A percentile compares a stretch with the other conserved stretches of the same genome.
Conservation (phyloP, 345 rosid species). For the Gossypium mustelinum region DNA sequence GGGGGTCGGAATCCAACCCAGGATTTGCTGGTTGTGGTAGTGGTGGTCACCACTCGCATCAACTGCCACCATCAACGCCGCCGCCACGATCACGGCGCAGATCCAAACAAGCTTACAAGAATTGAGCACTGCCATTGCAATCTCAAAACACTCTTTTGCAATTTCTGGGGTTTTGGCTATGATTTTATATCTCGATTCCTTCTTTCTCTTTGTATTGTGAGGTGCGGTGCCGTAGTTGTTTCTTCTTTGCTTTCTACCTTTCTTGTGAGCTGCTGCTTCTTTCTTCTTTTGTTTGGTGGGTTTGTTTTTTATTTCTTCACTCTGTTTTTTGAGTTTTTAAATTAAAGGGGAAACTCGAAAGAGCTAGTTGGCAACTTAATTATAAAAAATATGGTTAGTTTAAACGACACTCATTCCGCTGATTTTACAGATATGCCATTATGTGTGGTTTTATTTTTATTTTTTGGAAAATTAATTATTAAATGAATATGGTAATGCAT, state of each 20-base stretch:
- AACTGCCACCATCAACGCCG: constrained; percentile 25
- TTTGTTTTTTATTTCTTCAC: not conserved
- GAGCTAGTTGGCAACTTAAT: constrained; percentile 2
- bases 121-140: constrained; percentile 27
- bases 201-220: not conserved
- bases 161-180: not conserved
- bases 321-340: constrained; percentile 9
- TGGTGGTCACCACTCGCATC: constrained; percentile 40
- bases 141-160: not conserved
- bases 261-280: not conserved
- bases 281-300: not conserved
- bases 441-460: not conserved
- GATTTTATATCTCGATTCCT: not conserved
- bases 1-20: constrained; percentile 43
- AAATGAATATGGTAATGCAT: too few species aligned
- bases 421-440: constrained; percentile 34
- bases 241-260: not conserved
- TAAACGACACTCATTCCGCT: constrained; percentile 13
- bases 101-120: constrained; percentile 25
- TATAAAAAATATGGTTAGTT: not conserved
- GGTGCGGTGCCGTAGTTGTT: not conserved
- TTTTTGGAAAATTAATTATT: not conserved
- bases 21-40: constrained; percentile 16
- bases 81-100: constrained; percentile 30
- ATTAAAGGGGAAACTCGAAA: not conserved